Conservation (phyloP, 345 rosid species). For the Populus ilicifolia region DNA sequence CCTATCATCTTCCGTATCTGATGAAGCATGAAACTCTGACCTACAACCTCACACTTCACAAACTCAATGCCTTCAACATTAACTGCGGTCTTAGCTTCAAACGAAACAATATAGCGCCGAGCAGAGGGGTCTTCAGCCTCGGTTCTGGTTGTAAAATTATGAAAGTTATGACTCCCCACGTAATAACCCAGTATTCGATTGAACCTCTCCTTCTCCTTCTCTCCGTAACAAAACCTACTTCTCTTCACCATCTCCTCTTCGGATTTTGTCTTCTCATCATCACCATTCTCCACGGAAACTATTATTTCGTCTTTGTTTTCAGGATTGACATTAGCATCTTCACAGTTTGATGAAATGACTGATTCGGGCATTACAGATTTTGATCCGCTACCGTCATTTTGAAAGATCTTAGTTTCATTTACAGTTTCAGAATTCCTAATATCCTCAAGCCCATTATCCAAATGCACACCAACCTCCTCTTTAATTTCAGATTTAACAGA, state of each 20-base stretch:
- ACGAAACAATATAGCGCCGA: constrained; percentile 61
- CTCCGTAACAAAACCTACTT: constrained; percentile 54
- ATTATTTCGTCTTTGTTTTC: neutral
- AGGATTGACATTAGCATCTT: neutral
- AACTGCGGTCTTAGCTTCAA: constrained; percentile 50
- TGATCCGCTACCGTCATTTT: neutral
- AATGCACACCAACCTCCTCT: constrained; percentile 20
- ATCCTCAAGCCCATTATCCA: constrained; percentile 11
- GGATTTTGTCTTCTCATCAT: constrained; percentile 17
- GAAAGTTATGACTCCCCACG: constrained; percentile 91
- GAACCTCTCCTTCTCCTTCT: constrained; percentile 71
- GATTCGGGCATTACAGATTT: neutral
- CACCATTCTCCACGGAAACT: neutral
- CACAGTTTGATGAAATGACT: neutral
- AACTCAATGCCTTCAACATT: constrained; percentile 71
- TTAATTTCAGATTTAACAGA: constrained; percentile 6
- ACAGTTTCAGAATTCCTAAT: constrained; percentile 8
- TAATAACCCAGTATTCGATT: constrained; percentile 66
- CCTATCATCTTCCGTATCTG: constrained; percentile 94
- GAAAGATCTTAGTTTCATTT: neutral
- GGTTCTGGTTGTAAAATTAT: constrained; percentile 84
- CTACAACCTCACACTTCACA: constrained; percentile 91
- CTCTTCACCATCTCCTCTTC: constrained; percentile 19
- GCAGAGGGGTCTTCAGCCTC: constrained; percentile 91
- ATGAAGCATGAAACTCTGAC: constrained; percentile 99